These are phyloP conservation scores for Calocybe gambosa DNA, from an alignment of 1,284 basidiomycete genomes.

Conservation along the genomic window DNA sequence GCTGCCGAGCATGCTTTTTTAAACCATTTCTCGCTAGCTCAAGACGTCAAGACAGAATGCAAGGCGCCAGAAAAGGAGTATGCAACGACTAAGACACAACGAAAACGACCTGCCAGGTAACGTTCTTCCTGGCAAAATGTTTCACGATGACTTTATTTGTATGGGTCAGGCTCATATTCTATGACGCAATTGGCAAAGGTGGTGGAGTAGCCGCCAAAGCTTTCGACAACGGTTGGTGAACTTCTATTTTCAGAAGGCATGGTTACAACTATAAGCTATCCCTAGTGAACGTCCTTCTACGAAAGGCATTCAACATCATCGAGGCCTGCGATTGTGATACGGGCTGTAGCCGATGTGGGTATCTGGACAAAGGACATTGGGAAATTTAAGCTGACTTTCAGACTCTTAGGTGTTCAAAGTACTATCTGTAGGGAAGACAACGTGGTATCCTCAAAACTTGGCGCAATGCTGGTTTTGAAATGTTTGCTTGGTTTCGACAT, in stretches of 20 bases:
- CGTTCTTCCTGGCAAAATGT: slow-evolving; percentile 4
- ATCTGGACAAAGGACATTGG: slow-evolving; percentile 11
- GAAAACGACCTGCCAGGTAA: slow-evolving; percentile 78
- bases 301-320: slow-evolving; percentile 59
- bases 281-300: slow-evolving; percentile 56
- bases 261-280: slow-evolving; percentile 2
- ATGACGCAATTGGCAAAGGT: slow-evolving; percentile 67
- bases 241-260: neutral
- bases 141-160: neutral
- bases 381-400: neutral
- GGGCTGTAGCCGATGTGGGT: slow-evolving; percentile 71
- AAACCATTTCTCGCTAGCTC: slow-evolving; percentile 67
- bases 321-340: slow-evolving; percentile 63
- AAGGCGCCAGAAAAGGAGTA: slow-evolving; percentile 79
- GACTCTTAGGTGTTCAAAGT: slow-evolving; percentile 53
- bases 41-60: slow-evolving; percentile 83
- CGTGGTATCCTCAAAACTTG: slow-evolving; percentile 61
- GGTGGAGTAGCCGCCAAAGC: slow-evolving; percentile 74
- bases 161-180: slow-evolving; percentile 70
- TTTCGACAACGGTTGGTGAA: slow-evolving; percentile 67
- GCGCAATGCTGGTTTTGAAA: slow-evolving; percentile 65
- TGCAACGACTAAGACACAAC: slow-evolving; percentile 45
- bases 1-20: slow-evolving; percentile 81
- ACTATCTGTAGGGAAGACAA: slow-evolving; percentile 61
- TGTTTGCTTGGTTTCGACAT: slow-evolving; percentile 54